Conservation (phyloP, 163 green algal genomes). For the Chlamydomonas reinhardtii region DNA sequence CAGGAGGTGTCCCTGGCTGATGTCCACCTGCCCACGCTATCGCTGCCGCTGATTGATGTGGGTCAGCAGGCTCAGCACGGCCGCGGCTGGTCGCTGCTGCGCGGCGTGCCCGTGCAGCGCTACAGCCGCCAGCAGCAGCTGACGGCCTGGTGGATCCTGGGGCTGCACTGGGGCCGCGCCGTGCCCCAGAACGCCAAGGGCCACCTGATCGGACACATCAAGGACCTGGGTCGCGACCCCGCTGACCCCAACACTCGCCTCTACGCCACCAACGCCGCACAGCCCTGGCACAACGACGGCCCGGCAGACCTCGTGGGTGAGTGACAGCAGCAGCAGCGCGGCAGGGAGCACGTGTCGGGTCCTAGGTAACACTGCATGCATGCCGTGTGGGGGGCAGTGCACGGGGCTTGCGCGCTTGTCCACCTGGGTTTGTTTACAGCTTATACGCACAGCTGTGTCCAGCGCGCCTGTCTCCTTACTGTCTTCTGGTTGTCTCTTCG, state of each 20-base stretch:
- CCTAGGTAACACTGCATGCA: too few species aligned
- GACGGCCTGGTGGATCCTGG: slow-evolving; percentile 75
- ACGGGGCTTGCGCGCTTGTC: too few species aligned
- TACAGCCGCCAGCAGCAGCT: slow-evolving; percentile 68
- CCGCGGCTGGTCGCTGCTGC: slow-evolving; percentile 75
- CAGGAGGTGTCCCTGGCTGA: slow-evolving; percentile 63
- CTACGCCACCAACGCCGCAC: slow-evolving; percentile 82
- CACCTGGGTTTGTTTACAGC: not conserved
- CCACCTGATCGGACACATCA: slow-evolving; percentile 82
- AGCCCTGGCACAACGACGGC: slow-evolving; percentile 89
- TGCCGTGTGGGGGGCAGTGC: too few species aligned
- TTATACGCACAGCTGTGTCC: too few species aligned
- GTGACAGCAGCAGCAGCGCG: not conserved
- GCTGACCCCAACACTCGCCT: slow-evolving; percentile 77
- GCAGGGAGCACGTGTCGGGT: not conserved
- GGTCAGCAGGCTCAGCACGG: slow-evolving; percentile 68
- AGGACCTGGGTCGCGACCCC: slow-evolving; percentile 85
- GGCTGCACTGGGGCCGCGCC: slow-evolving; percentile 70
- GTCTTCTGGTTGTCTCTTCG: too few species aligned
- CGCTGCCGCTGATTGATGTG: slow-evolving; percentile 62
- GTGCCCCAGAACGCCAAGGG: slow-evolving; percentile 72
- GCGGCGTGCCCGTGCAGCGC: slow-evolving; percentile 51
- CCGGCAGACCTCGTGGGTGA: slow-evolving; percentile 52
- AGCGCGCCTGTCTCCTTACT: too few species aligned
- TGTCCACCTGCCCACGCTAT: slow-evolving; percentile 73